Evolutionary conservation across 2,329 filamentous ascomycete species (phyloP), one percentile per base, ranked within the genome.

Genomic region (Cytospora schulzeri): DNA sequence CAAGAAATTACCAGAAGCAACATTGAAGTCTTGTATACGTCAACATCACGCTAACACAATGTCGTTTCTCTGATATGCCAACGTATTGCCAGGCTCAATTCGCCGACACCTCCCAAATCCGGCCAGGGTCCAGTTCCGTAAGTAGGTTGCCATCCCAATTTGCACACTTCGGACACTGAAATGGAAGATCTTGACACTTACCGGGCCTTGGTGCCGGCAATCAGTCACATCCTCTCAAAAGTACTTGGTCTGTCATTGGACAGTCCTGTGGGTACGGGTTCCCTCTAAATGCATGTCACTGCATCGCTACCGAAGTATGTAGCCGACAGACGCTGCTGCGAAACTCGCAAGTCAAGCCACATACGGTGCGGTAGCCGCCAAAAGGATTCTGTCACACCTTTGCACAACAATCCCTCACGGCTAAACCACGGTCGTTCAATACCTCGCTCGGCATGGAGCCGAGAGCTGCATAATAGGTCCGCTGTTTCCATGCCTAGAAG

Each of bases 91-190:
- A 56, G 52, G 17, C 60, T 62, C 41, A 54, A 52, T 26, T 56
- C 26, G 33, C 50, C 12, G 22, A 28, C 7, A 33, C n/a, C 45
- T 22, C 52, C 41, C 54, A 22, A 56, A 33, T 38, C 4, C 41
- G 51, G 51, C 38, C 33, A 58, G 12, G 50, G 28, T 63, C 55
- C 48, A 59, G 48, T 48, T 17, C 26, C 26, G 22, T 50, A 24
- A 31, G 31, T 62, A 62, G 58, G 65, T 66, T 57, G 65, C 54
- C 65, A 59, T 48, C 51, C 61, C 55, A 55, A 28, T 64, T 52
- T 60, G 58, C 48, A 54, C 31, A 41, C 15, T 48, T 8, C 14
- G 35, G 57, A 54, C 29, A 35, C 64, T 61, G 53, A 33, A 59
- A 24, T 55, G 33, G 57, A 45, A 64, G n/a, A 28, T 54, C 57